Evolutionary conservation across 495 filamentous ascomycete genomes (phyloP), one percentile per base, ranked within the genome.

Genomic region (Podospora didyma): DNA sequence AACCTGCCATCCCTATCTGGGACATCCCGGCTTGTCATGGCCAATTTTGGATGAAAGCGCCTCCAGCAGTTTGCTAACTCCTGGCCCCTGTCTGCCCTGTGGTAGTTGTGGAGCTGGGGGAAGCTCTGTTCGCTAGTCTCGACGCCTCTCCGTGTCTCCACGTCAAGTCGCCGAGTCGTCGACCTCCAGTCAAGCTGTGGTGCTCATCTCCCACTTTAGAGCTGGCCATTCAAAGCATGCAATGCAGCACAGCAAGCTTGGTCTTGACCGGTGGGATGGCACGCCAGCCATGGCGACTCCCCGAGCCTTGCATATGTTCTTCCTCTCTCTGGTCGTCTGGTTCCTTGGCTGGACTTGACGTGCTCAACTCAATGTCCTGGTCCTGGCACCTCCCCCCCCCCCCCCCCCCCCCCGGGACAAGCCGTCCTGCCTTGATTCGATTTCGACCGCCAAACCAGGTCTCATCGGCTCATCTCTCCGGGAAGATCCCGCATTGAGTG

Each of bases 1-100:
- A 2, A 14, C 39, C 6, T 14, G 9, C 39, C 39, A 42, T 17
- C 12, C 39, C 14, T 14, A 42, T 14, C n/a, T 4, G 14, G 5
- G 14, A 0, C 14, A 42, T 14, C 14, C 10, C 39, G 12, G 39
- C 14, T 14, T 16, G 39, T 16, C 39, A 42, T 4, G 39, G 14
- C 39, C 56, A 58, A 58, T 58, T 50, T 54, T 48, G 56, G 49
- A 53, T 58, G 56, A 58, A 58, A 53, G 41, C 49, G 49, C 49
- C 49, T 42, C 39, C 12, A 42, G 12, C n/a, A 14, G 7, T 42
- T 7, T 14, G n/a, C 39, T 16, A 42, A 42, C 12, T 16, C 49
- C 26, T 35, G 46, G 50, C 22, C 55, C 54, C 51, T 61, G 57
- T 46, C 46, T 41, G 49, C 34, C 49, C 44, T 58, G 45, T n/a